These are phyloP conservation scores for Corylus avellana DNA, from an alignment of 306 rosid species.

Conservation along the genomic window DNA sequence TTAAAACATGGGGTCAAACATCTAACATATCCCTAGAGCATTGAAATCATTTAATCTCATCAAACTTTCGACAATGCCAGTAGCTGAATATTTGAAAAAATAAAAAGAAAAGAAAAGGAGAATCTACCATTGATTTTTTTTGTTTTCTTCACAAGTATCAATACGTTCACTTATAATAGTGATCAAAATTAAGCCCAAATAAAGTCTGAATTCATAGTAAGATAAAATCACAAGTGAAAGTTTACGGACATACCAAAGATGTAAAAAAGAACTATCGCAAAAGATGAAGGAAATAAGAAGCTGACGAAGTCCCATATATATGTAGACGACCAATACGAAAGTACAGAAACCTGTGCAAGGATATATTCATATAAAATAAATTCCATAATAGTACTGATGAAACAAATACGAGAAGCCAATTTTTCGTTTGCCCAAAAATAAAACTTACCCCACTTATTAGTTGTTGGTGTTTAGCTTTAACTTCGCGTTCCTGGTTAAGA, in stretches of 20 bases:
- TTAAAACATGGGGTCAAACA: not conserved
- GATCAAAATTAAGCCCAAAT: constrained; percentile 15
- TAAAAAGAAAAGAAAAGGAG: not conserved
- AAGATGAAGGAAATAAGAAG: constrained; percentile 83
- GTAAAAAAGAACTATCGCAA: constrained; percentile 75
- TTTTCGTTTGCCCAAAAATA: not conserved
- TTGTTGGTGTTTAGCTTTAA: constrained; percentile 94
- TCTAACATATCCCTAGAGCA: not conserved
- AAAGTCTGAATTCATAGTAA: constrained; percentile 6
- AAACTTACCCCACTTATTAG: constrained; percentile 88
- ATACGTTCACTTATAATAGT: not conserved
- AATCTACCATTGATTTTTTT: not conserved
- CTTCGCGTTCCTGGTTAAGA: constrained; percentile 90
- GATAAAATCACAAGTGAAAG: not conserved
- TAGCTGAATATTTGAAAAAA: not conserved
- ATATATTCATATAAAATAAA: constrained; percentile 29
- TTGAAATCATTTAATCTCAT: not conserved
- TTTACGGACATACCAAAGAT: constrained; percentile 65
- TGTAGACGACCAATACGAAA: constrained; percentile 88
- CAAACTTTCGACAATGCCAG: not conserved
- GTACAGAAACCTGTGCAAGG: constrained; percentile 68
- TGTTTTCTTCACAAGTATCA: not conserved
- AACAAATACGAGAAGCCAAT: constrained; percentile 4
- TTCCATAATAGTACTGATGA: constrained; percentile 12
- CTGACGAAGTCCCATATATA: constrained; percentile 90